phyloP scores from a whole-genome alignment of 805 yeast genomes.

The Saccharomycopsis schoenii region DNA sequence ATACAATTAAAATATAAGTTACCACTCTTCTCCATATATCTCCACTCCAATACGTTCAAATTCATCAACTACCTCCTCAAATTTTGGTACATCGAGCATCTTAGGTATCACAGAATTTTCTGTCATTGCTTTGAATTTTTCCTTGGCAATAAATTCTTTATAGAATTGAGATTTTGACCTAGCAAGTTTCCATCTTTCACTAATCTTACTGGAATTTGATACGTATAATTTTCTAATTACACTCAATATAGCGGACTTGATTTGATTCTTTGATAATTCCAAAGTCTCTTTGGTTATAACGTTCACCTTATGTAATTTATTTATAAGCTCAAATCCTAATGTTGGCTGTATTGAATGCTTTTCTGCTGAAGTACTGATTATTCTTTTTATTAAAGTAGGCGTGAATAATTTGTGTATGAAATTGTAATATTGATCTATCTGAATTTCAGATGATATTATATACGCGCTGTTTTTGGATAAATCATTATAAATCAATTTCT shows the following conservation, averaged over 20 bases:
- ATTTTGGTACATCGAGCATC: background rate
- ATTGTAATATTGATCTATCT: background rate
- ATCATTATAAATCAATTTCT: background rate
- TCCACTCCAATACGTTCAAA: background rate
- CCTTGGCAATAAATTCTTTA: conserved; percentile 1
- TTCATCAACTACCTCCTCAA: background rate
- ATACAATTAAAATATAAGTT: background rate
- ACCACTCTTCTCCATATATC: background rate
- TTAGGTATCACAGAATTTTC: background rate
- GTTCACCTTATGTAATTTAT: background rate
- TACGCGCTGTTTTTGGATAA: background rate
- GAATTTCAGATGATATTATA: background rate
- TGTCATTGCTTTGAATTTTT: conserved; percentile 3
- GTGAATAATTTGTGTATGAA: background rate
- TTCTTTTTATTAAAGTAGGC: background rate
- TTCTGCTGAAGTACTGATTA: background rate
- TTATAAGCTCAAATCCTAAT: conserved; percentile 2
- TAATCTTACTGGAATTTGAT: background rate
- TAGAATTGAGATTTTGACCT: background rate
- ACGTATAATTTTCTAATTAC: conserved; percentile 1
- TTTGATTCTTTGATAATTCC: background rate
- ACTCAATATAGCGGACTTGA: background rate
- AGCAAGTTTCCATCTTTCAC: conserved; percentile 1
- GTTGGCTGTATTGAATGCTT: background rate
- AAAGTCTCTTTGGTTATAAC: background rate